Base-by-base conservation (phyloP, 208 protist genomes). In the Pavlovales sp. region DNA sequence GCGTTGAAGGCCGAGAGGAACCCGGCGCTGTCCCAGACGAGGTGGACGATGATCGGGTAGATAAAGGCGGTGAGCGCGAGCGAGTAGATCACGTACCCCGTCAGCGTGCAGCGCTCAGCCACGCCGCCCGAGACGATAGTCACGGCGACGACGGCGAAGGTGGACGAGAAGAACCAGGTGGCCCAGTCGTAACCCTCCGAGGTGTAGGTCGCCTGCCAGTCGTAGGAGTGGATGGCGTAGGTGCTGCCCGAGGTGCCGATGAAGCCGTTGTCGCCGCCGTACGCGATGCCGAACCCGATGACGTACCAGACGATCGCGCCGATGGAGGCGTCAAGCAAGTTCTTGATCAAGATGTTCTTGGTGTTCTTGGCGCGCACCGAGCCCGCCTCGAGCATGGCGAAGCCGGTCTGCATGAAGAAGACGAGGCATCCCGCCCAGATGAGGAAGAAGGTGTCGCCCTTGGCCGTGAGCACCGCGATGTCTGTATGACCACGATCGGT, bases 331-430 rank as follows among this genome's bases (percentile, higher is more conserved):
- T 93, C 90, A 36, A 91, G 36, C 7, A 90, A 40, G 75, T 82
- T 90, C 88, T 93, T 93, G 77, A 93, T 91, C 2, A 92, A 38
- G 76, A 92, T 92, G 90, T 92, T 92, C 42, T 79, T 87, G 4
- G 81, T 67, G 79, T 88, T 91, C 87, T 90, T 92, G 32, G 81
- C 36, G 7, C 86, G 37, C 26, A 93, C 91, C 20, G 47, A 78
- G 80, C 91, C 91, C 7, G 88, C 89, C 77, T 93, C 91, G 44
- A 93, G 90, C 79, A 93, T 77, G 11, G 71, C 90, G 84, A 93
- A 93, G 0, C 91, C 91, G 37, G 36, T 5, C 67, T 91, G 90
- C 90, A 86, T 88, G 66, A 88, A 91, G 57, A 88, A 88, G 22
- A 88, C 89, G 1, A 88, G 66, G 30, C 39, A 20, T 37, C 39